These are phyloP conservation scores for Mycena citricolor DNA, from an alignment of 1,284 basidiomycete species.

Conservation along the genomic window DNA sequence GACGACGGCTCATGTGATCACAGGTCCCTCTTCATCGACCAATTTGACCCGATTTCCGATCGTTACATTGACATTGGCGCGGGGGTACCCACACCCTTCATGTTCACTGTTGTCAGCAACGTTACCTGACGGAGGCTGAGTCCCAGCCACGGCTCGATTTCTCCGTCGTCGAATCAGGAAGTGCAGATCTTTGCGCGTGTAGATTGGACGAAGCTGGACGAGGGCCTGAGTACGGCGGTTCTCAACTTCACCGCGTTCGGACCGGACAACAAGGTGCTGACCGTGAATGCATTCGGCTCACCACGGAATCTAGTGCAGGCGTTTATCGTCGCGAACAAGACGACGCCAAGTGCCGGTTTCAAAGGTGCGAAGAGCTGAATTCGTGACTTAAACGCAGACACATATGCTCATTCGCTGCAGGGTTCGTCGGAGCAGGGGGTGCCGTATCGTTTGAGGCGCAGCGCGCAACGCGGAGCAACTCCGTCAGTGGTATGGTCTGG, in stretches of 20 bases:
- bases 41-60: conserved; percentile 51
- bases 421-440: conserved; percentile 64
- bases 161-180: conserved; percentile 45
- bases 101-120: conserved; percentile 51
- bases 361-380: conserved; percentile 36
- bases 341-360: conserved; percentile 35
- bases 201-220: conserved; percentile 56
- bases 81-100: conserved; percentile 59
- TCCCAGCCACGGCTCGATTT: conserved; percentile 48
- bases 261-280: conserved; percentile 1
- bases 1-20: neutral
- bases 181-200: conserved; percentile 56
- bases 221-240: conserved; percentile 39
- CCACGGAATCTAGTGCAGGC: too few relatives aligned
- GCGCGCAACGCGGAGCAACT: conserved; percentile 52
- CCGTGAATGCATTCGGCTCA: too few relatives aligned
- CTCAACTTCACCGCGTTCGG: conserved; percentile 51
- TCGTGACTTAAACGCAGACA: too few relatives aligned
- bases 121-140: conserved; percentile 56
- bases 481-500: conserved; percentile 55
- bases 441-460: conserved; percentile 66
- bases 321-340: conserved; percentile 19
- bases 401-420: too few relatives aligned
- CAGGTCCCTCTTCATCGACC: conserved; percentile 44
- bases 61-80: conserved; percentile 62